phyloP scores from a whole-genome alignment of 345 rosid species.

The Eucalyptus curtisii region DNA sequence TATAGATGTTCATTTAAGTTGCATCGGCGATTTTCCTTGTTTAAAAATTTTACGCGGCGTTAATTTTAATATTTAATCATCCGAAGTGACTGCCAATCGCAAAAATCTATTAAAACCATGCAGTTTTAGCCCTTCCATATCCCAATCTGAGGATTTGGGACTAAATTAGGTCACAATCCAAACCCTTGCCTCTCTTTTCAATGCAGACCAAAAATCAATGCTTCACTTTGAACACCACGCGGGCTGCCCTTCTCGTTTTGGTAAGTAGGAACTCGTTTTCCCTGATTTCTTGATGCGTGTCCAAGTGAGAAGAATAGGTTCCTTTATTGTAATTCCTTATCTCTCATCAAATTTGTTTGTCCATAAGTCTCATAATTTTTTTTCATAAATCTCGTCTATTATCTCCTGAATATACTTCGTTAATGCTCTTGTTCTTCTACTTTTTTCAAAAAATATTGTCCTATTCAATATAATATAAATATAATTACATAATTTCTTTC shows the following conservation, averaged over 20 bases:
- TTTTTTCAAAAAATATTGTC: background rate
- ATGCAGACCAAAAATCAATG: background rate
- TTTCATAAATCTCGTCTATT: background rate
- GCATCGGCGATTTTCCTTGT: background rate
- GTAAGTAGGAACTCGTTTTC: background rate
- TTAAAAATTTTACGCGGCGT: background rate
- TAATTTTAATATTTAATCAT: background rate
- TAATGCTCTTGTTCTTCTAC: background rate
- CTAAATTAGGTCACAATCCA: background rate
- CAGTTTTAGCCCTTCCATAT: background rate
- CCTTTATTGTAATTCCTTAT: background rate
- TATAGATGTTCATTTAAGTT: background rate
- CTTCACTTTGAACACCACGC: background rate
- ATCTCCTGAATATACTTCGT: background rate
- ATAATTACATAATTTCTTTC: background rate
- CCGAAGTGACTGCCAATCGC: background rate
- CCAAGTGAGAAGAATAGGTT: background rate
- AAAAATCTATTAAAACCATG: background rate
- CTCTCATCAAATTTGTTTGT: background rate
- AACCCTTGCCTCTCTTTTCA: background rate
- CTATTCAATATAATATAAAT: background rate
- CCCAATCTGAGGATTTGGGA: background rate
- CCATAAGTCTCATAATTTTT: background rate
- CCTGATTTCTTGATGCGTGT: background rate
- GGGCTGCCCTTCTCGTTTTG: background rate